These are phyloP conservation scores for Sporothrix brunneoviolacea DNA, from an alignment of 2,329 filamentous ascomycete species.

Conservation along the genomic window DNA sequence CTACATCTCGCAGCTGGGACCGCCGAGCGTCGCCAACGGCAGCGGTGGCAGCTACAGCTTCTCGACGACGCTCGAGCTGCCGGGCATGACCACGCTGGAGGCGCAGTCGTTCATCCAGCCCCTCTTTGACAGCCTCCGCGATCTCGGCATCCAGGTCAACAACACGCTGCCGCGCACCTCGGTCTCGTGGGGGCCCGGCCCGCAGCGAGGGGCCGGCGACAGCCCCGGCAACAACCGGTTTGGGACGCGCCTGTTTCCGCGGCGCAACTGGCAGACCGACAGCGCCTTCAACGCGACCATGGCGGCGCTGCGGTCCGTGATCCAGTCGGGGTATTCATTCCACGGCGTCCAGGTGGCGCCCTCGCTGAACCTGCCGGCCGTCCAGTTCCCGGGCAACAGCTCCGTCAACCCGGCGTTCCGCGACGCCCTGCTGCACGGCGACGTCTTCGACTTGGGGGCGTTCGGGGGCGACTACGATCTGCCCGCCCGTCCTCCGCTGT, in stretches of 20 bases:
- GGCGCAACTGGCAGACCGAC: constrained; percentile 18
- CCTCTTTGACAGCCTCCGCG: constrained; percentile 26
- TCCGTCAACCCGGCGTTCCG: constrained; percentile 20
- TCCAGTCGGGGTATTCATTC: constrained; percentile 23
- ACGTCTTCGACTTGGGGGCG: constrained; percentile 14
- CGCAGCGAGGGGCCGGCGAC: constrained; percentile 19
- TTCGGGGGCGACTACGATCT: background rate
- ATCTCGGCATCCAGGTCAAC: constrained; percentile 23
- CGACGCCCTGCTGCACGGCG: constrained; percentile 14
- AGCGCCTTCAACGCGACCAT: constrained; percentile 18
- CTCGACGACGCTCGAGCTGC: constrained; percentile 29
- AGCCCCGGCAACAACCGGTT: constrained; percentile 20
- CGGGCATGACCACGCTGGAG: constrained; percentile 21
- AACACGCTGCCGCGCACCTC: constrained; percentile 18
- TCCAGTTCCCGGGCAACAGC: constrained; percentile 21
- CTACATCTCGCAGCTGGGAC: constrained; percentile 23
- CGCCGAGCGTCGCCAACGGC: background rate
- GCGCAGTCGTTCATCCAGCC: constrained; percentile 27
- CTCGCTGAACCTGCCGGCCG: constrained; percentile 13
- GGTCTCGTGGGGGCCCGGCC: constrained; percentile 10
- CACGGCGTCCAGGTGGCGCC: constrained; percentile 23
- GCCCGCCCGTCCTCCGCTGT: background rate
- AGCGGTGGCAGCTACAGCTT: constrained; percentile 26
- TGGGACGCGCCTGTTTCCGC: constrained; percentile 23
- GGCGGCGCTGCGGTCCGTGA: constrained; percentile 18